phyloP scores from a whole-genome alignment of 176 grass and related monocot genomes.

The Oryza australiensis region DNA sequence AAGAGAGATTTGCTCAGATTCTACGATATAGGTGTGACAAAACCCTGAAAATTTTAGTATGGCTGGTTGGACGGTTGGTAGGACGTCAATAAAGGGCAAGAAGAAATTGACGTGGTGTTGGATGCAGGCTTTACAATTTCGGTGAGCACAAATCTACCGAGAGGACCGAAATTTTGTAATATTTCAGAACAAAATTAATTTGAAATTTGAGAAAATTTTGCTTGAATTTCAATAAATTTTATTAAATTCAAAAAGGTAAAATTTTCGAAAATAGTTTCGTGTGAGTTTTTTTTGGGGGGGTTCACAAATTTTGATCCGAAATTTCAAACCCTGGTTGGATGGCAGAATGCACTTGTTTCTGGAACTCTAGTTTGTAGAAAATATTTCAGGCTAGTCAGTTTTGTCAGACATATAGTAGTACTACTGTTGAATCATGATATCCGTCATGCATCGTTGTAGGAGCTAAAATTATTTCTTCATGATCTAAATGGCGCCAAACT shows the following conservation, averaged over 20 bases:
- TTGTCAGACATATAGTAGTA: neutral
- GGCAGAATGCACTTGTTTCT: neutral
- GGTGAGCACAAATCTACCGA: too few species aligned
- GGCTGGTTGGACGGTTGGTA: slow-evolving; percentile 49
- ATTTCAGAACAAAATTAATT: too few species aligned
- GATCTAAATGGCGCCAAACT: neutral
- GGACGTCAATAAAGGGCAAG: slow-evolving; percentile 30
- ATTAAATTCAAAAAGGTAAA: too few species aligned
- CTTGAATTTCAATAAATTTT: too few species aligned
- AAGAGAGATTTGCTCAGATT: slow-evolving; percentile 50
- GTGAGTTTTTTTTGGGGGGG: too few species aligned
- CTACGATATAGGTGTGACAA: slow-evolving; percentile 51
- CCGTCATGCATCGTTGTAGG: neutral
- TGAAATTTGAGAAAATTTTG: too few species aligned
- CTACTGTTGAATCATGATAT: neutral
- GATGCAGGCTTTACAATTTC: neutral
- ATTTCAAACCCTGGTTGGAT: slow-evolving; percentile 9
- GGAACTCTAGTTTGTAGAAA: neutral
- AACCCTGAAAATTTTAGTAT: slow-evolving; percentile 34
- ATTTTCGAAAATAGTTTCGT: too few species aligned
- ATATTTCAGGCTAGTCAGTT: neutral
- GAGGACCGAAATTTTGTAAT: too few species aligned
- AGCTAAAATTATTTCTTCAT: neutral
- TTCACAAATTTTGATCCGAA: too few species aligned
- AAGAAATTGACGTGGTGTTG: slow-evolving; percentile 32